Percentiles rank a stretch among this genome's conserved stretches.
Conservation (phyloP, 257 asterid genomes). For the Primulina eburnea region DNA sequence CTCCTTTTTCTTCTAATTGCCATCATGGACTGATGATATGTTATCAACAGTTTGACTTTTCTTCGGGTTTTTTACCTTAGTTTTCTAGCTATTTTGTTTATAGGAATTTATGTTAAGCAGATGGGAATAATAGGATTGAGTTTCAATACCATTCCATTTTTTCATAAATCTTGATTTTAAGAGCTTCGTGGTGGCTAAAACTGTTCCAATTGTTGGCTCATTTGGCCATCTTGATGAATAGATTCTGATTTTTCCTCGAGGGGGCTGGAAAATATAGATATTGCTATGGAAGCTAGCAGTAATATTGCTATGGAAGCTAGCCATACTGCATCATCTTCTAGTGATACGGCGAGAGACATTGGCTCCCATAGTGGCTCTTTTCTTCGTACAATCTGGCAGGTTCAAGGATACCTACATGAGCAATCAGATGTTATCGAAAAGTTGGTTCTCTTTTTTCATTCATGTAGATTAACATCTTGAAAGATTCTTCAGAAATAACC, state of each 20-base stretch:
- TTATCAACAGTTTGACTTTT: background rate
- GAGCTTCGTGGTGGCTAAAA: constrained; percentile 15
- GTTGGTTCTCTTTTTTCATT: constrained; percentile 32
- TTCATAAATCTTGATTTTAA: constrained; percentile 10
- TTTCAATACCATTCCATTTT: constrained; percentile 12
- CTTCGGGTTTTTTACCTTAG: background rate
- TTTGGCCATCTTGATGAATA: too few relatives aligned
- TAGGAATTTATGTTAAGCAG: background rate
- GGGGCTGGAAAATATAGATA: background rate
- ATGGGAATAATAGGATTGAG: constrained; percentile 3
- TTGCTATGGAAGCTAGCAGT: too few relatives aligned
- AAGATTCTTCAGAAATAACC: background rate
- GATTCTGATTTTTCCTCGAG: too few relatives aligned
- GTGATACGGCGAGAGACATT: constrained; percentile 32
- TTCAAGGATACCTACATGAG: constrained; percentile 85
- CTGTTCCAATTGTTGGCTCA: background rate
- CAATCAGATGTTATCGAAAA: constrained; percentile 77
- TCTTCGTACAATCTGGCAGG: constrained; percentile 91
- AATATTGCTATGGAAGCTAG: constrained; percentile 38
- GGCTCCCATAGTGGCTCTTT: constrained; percentile 50
- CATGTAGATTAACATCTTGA: background rate
- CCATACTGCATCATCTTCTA: constrained; percentile 34
- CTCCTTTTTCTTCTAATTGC: background rate
- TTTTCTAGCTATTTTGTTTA: constrained; percentile 1
- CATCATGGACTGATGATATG: constrained; percentile 13